Evolutionary conservation across 106 monocot genomes (phyloP).

Genomic region (Platanthera zijinensis): DNA sequence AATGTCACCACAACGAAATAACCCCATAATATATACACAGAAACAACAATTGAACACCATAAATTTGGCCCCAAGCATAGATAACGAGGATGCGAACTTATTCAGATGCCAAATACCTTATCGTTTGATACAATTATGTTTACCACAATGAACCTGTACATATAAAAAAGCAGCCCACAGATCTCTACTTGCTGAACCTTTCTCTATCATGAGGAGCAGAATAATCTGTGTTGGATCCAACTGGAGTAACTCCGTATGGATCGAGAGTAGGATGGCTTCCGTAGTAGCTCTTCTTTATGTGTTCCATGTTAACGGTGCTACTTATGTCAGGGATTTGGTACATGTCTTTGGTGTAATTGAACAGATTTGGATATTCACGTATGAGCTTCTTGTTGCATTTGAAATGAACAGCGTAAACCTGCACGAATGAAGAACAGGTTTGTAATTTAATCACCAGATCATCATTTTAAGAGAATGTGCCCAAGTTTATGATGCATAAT

Average conservation of each 20-base stretch:
- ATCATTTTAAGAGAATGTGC: not conserved
- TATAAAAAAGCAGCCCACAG: not conserved
- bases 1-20: too few relatives aligned
- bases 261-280: conserved; percentile 87
- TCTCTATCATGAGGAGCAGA: conserved; percentile 72
- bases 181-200: conserved; percentile 30
- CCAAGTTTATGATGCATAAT: too few relatives aligned
- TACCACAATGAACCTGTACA: not conserved
- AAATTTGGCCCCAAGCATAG: not conserved
- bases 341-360: conserved; percentile 92
- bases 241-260: conserved; percentile 66
- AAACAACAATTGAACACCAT: not conserved
- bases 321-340: conserved; percentile 75
- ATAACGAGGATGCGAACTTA: not conserved
- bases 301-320: conserved; percentile 68
- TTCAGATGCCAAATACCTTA: not conserved
- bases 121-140: not conserved
- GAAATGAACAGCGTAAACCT: conserved; percentile 90
- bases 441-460: not conserved
- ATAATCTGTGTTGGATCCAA: conserved; percentile 61
- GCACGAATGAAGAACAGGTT: not conserved
- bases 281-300: conserved; percentile 88
- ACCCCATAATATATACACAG: not conserved
- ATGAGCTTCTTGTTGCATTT: conserved; percentile 94
- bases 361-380: conserved; percentile 75